Base-by-base conservation (phyloP, 1,284 basidiomycete genomes). In the Trichosporon coremiiforme region DNA sequence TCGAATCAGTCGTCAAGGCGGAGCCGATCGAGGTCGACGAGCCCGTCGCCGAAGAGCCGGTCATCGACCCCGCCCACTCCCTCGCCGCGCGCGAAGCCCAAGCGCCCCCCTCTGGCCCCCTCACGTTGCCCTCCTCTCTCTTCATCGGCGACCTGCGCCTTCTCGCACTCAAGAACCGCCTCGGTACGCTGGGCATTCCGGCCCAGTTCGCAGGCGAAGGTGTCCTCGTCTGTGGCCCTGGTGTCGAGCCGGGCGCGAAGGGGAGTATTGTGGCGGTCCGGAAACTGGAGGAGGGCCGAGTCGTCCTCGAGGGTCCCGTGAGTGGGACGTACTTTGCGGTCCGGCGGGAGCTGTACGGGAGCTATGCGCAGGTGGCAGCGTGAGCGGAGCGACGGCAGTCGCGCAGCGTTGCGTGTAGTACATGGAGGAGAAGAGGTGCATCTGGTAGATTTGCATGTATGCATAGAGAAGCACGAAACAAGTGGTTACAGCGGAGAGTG, bases 121-220 rank as follows among this genome's bases (percentile, higher is more conserved):
- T 0, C 85, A 88, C 1, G 20, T 85, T 95, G 2, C 92, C 93
- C 1, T 88, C 90, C 70, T 94, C 95, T 0, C 91, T 94, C 8
- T 95, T 96, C 89, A 96, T 98, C 71, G 95, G 95, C 62, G 95
- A 98, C 79, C 87, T 98, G 60, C 94, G 95, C 78, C 86, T 98
- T 33, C 93, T 93, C 0, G 87, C 89, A 1, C 87, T 98, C 55
- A 96, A 96, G 83, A 82, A 89, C 15, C 88, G 90, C 8, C 85
- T 98, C 15, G 87, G 89, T 2, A 82, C 87, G 0, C 85, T 93
- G 2, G 90, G 90, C 5, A 89, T 98, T 64, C 90, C 92, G 35
- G 93, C 95, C 0, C 94, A 97, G 81, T 90, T 98, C 70, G 90
- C 94, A 17, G 95, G 95, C 22, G 94, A 97, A 83, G 95, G 95